Conservation (phyloP, 73 alveolate genomes). For the Tetrahymena elliotti region DNA sequence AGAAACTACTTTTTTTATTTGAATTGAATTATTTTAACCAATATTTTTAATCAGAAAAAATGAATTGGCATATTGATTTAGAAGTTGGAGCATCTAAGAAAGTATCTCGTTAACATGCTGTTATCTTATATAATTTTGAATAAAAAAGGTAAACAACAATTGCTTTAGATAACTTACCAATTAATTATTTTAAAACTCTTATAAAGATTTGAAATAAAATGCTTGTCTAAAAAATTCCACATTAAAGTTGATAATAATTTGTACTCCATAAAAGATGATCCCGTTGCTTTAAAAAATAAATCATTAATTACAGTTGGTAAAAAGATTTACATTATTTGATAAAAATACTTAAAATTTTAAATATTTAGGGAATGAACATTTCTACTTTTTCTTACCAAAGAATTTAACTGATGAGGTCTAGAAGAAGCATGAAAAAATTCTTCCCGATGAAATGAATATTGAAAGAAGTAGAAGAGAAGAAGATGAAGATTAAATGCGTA, state of each 20-base stretch:
- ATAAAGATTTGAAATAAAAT: constrained; percentile 25
- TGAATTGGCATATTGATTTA: constrained; percentile 35
- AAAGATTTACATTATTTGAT: neutral
- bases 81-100: constrained; percentile 12
- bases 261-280: constrained; percentile 3
- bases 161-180: no score
- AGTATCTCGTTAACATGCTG: constrained; percentile 34
- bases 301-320: constrained; percentile 23
- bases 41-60: constrained; percentile 1
- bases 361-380: neutral
- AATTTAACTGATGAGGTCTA: neutral
- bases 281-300: constrained; percentile 11
- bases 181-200: neutral
- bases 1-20: neutral
- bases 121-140: constrained; percentile 10
- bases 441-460: neutral
- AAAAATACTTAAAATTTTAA: neutral
- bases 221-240: constrained; percentile 9
- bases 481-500: neutral
- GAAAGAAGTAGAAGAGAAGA: neutral
- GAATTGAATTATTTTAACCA: neutral
- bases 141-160: neutral
- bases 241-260: constrained; percentile 9
- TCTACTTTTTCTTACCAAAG: neutral
- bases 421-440: neutral